Conservation (phyloP, 192 early-diverging fungal species). For the Rhizophagus prolifer region DNA sequence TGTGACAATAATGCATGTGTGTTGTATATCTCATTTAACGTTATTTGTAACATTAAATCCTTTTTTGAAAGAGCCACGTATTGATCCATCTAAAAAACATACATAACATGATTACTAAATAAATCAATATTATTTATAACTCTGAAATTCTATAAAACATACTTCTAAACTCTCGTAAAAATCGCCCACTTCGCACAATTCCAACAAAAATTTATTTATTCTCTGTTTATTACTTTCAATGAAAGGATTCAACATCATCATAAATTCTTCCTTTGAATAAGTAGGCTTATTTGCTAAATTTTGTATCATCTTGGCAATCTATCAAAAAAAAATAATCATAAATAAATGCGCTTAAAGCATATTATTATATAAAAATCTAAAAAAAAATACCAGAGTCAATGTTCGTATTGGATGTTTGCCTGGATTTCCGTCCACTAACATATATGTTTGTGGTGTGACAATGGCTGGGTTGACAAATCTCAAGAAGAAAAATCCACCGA, state of each 20-base stretch:
- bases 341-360: not conserved
- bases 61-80: slow-evolving; percentile 94
- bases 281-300: slow-evolving; percentile 93
- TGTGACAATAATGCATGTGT: too few relatives aligned
- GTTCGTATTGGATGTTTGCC: slow-evolving; percentile 79
- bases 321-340: slow-evolving; percentile 14
- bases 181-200: slow-evolving; percentile 91
- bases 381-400: slow-evolving; percentile 74
- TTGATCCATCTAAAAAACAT: slow-evolving; percentile 79
- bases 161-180: slow-evolving; percentile 92
- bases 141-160: not conserved
- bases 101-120: not conserved
- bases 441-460: slow-evolving; percentile 93
- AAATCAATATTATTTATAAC: not conserved
- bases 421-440: slow-evolving; percentile 83
- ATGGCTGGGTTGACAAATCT: slow-evolving; percentile 97
- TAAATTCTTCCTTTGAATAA: slow-evolving; percentile 89
- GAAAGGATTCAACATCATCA: slow-evolving; percentile 87
- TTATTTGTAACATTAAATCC: slow-evolving; percentile 84
- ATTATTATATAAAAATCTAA: not conserved
- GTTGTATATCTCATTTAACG: slow-evolving; percentile 93
- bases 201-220: slow-evolving; percentile 86
- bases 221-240: slow-evolving; percentile 83
- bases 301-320: slow-evolving; percentile 92
- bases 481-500: slow-evolving; percentile 96